Conservation (phyloP, 352 stramenopile genomes). For the Pythium volutum region DNA sequence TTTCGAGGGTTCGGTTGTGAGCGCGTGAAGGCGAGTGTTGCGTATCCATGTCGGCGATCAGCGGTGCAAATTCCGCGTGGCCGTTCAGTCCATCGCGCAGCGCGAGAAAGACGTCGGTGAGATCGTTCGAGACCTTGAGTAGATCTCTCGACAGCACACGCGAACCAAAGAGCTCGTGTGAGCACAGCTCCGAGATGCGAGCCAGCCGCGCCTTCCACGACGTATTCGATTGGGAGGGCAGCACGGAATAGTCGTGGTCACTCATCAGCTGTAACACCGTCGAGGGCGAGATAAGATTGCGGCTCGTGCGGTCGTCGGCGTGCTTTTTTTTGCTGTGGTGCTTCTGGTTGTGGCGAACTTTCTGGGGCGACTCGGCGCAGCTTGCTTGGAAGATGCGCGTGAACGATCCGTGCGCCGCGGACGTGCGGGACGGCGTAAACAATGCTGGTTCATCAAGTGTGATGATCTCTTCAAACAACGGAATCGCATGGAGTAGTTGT, state of each 20-base stretch:
- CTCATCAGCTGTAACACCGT: not conserved
- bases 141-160: not conserved
- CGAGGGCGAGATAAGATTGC: not conserved
- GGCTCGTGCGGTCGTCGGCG: not conserved
- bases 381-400: not conserved
- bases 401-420: not conserved
- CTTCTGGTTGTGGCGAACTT: not conserved
- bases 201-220: not conserved
- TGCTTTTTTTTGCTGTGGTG: not conserved
- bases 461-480: not conserved
- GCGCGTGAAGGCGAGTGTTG: too few relatives aligned
- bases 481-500: not conserved
- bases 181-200: too few relatives aligned
- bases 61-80: not conserved
- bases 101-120: conserved; percentile 12
- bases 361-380: not conserved
- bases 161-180: too few relatives aligned
- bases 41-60: not conserved
- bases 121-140: not conserved
- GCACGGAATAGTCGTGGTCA: not conserved
- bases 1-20: too few relatives aligned
- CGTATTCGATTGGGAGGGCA: not conserved
- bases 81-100: conserved; percentile 27
- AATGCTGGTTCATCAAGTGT: not conserved
- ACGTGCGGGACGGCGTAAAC: not conserved